Evolutionary conservation across 2,329 filamentous ascomycete genomes (phyloP).

Genomic region (Neonectria coccinea): DNA sequence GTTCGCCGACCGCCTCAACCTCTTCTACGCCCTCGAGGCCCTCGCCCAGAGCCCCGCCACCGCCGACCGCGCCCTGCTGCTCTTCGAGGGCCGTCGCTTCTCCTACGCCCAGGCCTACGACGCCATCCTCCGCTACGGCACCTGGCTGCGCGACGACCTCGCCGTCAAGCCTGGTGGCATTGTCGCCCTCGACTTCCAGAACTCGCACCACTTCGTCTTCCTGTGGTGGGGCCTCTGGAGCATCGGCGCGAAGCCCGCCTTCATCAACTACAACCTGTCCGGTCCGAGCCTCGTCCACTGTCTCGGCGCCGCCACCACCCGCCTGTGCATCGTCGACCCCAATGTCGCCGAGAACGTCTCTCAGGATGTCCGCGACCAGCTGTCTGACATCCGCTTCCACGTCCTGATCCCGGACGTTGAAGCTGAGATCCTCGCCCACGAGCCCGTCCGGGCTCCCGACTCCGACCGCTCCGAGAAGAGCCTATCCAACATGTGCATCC

Average conservation of each 20-base stretch:
- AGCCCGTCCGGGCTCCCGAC: constrained; percentile 69
- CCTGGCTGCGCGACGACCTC: constrained; percentile 76
- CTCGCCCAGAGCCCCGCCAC: constrained; percentile 65
- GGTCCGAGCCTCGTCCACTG: constrained; percentile 80
- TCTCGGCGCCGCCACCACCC: constrained; percentile 73
- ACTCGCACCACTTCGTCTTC: constrained; percentile 82
- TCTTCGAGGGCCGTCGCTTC: constrained; percentile 76
- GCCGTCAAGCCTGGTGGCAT: constrained; percentile 77
- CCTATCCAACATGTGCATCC: constrained; percentile 70
- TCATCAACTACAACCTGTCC: constrained; percentile 88
- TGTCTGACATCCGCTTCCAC: constrained; percentile 67
- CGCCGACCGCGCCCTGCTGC: constrained; percentile 69
- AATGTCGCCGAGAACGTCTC: constrained; percentile 66
- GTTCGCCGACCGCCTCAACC: constrained; percentile 71
- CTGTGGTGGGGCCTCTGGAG: constrained; percentile 83
- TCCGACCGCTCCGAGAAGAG: constrained; percentile 63
- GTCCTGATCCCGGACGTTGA: constrained; percentile 71
- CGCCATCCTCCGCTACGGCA: constrained; percentile 75
- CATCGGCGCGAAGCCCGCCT: constrained; percentile 84
- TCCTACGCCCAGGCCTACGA: constrained; percentile 84
- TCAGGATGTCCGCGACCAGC: constrained; percentile 66
- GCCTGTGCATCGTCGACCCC: constrained; percentile 76
- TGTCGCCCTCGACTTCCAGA: constrained; percentile 84
- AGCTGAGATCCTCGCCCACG: constrained; percentile 62
- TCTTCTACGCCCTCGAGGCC: constrained; percentile 81